Conservation (phyloP, 768 basidiomycete species). For the Panellus pusillus region DNA sequence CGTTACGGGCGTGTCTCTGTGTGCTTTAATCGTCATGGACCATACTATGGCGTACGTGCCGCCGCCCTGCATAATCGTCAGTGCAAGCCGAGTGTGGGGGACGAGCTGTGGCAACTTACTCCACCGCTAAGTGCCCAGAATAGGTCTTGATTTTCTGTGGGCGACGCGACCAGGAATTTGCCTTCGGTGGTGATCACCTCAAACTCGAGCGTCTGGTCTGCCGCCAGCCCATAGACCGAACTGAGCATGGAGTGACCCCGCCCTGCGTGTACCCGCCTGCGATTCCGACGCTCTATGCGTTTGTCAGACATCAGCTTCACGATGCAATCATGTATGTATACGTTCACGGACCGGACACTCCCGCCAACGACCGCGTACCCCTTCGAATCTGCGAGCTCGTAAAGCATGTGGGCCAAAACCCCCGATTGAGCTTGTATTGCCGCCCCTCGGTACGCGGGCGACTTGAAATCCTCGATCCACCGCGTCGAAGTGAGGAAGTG, state of each 20-base stretch:
- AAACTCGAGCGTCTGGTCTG: slow-evolving; percentile 32
- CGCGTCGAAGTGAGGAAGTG: slow-evolving; percentile 1
- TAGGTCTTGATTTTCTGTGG: slow-evolving; percentile 36
- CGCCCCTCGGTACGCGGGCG: neutral
- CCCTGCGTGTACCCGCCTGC: slow-evolving; percentile 38
- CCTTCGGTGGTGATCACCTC: slow-evolving; percentile 43
- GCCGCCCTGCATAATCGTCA: slow-evolving; percentile 9
- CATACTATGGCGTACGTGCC: slow-evolving; percentile 19
- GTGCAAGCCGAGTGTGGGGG: too few relatives aligned
- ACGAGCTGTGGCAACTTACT: too few relatives aligned
- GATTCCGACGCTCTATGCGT: slow-evolving; percentile 32
- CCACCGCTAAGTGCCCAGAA: slow-evolving; percentile 40
- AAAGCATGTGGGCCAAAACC: neutral
- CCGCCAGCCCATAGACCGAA: slow-evolving; percentile 23
- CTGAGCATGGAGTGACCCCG: slow-evolving; percentile 26
- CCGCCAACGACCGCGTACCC: slow-evolving; percentile 5
- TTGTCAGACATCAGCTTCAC: neutral
- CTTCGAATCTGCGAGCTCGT: slow-evolving; percentile 1
- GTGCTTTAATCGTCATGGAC: slow-evolving; percentile 14
- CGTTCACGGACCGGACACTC: slow-evolving; percentile 1
- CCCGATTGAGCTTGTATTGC: slow-evolving; percentile 4
- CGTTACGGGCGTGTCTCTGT: slow-evolving; percentile 8
- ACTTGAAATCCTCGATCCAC: slow-evolving; percentile 2
- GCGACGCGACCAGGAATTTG: slow-evolving; percentile 28
- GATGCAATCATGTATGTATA: neutral